Evolutionary conservation across 1,284 basidiomycete genomes (phyloP).

Genomic region (Puccinia horiana): DNA sequence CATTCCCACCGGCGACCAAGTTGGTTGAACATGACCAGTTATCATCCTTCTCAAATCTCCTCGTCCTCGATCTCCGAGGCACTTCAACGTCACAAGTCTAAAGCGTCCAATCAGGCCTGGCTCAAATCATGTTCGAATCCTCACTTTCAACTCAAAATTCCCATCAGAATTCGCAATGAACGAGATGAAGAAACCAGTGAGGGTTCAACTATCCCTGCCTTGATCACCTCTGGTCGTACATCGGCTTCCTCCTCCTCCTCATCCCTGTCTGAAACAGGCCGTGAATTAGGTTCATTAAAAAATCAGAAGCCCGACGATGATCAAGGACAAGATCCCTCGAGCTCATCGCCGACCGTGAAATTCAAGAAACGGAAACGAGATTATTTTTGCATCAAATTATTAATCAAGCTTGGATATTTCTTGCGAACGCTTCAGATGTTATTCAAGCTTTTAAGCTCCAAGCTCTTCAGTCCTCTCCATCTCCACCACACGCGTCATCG

Average conservation of each 20-base stretch:
- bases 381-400: conserved; percentile 26
- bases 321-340: not conserved
- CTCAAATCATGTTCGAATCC: not conserved
- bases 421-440: conserved; percentile 19
- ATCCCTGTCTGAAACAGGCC: not conserved
- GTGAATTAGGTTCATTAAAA: not conserved
- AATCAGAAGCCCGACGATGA: not conserved
- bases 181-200: not conserved
- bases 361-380: conserved; percentile 11
- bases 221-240: not conserved
- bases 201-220: not conserved
- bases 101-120: conserved; percentile 2
- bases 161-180: not conserved
- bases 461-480: not conserved
- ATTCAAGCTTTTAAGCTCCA: not conserved
- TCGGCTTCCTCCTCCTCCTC: not conserved
- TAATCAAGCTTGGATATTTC: conserved; percentile 27
- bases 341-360: not conserved
- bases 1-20: conserved; percentile 15
- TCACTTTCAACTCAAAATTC: conserved; percentile 15
- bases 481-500: not conserved
- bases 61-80: not conserved
- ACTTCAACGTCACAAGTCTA: conserved; percentile 2
- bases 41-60: conserved; percentile 17
- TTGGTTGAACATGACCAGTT: conserved; percentile 37